These are phyloP conservation scores for Lyophyllum shimeji DNA, from an alignment of 768 basidiomycete genomes.

Conservation along the genomic window DNA sequence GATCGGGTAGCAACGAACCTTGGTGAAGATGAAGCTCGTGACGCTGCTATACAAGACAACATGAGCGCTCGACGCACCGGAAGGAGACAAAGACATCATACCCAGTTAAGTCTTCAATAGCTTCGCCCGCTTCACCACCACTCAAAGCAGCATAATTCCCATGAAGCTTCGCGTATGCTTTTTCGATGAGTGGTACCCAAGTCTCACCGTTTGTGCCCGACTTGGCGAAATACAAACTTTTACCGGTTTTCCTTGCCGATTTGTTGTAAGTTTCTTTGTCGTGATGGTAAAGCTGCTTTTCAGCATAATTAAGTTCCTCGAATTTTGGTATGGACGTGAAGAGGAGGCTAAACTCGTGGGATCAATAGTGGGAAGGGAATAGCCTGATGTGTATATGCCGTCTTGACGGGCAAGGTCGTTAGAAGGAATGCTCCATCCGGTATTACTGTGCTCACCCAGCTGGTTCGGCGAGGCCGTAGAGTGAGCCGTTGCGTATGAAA, in stretches of 20 bases:
- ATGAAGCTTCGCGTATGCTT: constrained; percentile 59
- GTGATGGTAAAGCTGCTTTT: constrained; percentile 47
- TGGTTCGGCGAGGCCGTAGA: constrained; percentile 74
- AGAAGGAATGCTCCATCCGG: background rate
- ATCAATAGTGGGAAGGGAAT: constrained; percentile 44
- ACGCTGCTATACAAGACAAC: constrained; percentile 18
- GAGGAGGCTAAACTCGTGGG: constrained; percentile 35
- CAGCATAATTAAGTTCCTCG: constrained; percentile 40
- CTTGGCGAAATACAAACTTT: constrained; percentile 49
- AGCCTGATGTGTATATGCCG: constrained; percentile 63
- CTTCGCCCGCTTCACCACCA: constrained; percentile 45
- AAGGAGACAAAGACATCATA: constrained; percentile 18
- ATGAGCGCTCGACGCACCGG: background rate
- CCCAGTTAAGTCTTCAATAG: constrained; percentile 61
- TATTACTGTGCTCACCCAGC: constrained; percentile 44
- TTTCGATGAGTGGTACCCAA: constrained; percentile 60
- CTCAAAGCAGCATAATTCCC: constrained; percentile 46
- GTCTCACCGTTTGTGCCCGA: constrained; percentile 50
- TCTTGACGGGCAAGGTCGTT: constrained; percentile 27
- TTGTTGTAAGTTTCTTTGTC: constrained; percentile 47
- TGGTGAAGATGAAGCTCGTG: constrained; percentile 25
- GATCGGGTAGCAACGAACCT: constrained; percentile 15
- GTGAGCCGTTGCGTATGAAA: constrained; percentile 67
- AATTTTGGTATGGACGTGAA: constrained; percentile 51
- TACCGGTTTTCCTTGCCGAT: constrained; percentile 45